Percentiles rank a stretch among this genome's conserved stretches.
phyloP scores from a whole-genome alignment of 2,329 filamentous ascomycete species.

The Botrytis byssoidea region DNA sequence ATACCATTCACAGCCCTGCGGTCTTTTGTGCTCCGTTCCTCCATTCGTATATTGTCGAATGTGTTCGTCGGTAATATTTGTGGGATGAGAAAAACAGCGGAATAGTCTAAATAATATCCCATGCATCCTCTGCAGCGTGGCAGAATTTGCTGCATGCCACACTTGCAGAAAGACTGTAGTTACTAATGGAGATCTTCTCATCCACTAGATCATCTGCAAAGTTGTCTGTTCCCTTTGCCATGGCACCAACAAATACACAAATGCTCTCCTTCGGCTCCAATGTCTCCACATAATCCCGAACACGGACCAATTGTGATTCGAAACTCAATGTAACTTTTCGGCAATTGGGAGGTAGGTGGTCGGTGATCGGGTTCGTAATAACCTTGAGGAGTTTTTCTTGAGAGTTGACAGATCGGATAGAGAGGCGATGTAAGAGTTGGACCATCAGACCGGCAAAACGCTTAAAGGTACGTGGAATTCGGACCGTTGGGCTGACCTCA shows the following conservation, averaged over 20 bases:
- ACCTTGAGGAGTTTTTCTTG: conserved; percentile 97
- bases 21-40: not conserved
- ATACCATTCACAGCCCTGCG: conserved; percentile 9
- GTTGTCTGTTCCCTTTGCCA: conserved; percentile 95
- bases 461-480: conserved; percentile 97
- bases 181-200: conserved; percentile 97
- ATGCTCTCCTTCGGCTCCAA: conserved; percentile 85
- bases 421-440: conserved; percentile 90
- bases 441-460: conserved; percentile 99
- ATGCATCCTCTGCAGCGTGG: conserved; percentile 94
- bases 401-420: conserved; percentile 93
- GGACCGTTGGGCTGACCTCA: conserved; percentile 95
- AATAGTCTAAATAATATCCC: conserved; percentile 75
- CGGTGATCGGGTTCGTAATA: conserved; percentile 96
- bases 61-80: not conserved
- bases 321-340: conserved; percentile 97
- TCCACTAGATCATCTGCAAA: conserved; percentile 95
- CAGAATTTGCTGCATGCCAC: conserved; percentile 99
- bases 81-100: conserved; percentile 22
- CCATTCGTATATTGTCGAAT: conserved; percentile 14
- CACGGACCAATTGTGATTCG: conserved; percentile 81
- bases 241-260: conserved; percentile 95
- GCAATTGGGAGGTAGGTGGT: conserved; percentile 94
- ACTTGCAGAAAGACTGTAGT: conserved; percentile 94
- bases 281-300: conserved; percentile 82